Evolutionary conservation across 148 eudicot species (phyloP).

Genomic region (Pouteria glomerata): DNA sequence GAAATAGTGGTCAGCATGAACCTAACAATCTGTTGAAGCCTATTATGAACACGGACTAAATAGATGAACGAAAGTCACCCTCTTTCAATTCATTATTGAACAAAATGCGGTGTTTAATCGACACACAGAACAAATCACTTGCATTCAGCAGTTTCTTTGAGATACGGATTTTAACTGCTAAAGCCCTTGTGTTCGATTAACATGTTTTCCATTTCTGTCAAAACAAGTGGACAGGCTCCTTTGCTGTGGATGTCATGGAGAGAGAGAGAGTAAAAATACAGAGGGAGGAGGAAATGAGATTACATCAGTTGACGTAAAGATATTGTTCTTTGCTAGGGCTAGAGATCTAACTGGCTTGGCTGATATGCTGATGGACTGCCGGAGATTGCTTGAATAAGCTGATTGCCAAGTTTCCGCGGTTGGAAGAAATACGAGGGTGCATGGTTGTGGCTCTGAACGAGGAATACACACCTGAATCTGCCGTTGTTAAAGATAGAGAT

Average conservation of each 20-base stretch:
- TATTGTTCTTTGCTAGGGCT: conserved; percentile 90
- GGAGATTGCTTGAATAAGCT: conserved; percentile 66
- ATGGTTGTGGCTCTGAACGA: conserved; percentile 86
- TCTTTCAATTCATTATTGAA: too few relatives aligned
- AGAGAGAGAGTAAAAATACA: conserved; percentile 17
- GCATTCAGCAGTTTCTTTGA: too few relatives aligned
- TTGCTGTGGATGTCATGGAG: conserved; percentile 22
- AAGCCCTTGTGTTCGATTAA: too few relatives aligned
- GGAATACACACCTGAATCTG: conserved; percentile 66
- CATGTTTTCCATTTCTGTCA: background rate
- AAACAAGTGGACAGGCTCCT: background rate
- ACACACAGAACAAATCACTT: too few relatives aligned
- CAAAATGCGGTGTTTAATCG: too few relatives aligned
- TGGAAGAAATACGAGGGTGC: conserved; percentile 72
- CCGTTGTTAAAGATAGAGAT: conserved; percentile 60
- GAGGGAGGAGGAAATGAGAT: conserved; percentile 17
- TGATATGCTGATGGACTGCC: conserved; percentile 62
- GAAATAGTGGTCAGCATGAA: too few relatives aligned
- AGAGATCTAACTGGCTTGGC: conserved; percentile 76
- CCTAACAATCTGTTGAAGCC: too few relatives aligned
- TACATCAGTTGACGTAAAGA: conserved; percentile 45
- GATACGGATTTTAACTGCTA: too few relatives aligned
- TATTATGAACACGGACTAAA: too few relatives aligned
- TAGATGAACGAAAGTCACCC: too few relatives aligned
- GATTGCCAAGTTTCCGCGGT: conserved; percentile 48